Percentiles rank a stretch among this genome's conserved stretches.
Evolutionary conservation across 768 basidiomycete genomes (phyloP).

Genomic region (Gelatoporia subvermispora): DNA sequence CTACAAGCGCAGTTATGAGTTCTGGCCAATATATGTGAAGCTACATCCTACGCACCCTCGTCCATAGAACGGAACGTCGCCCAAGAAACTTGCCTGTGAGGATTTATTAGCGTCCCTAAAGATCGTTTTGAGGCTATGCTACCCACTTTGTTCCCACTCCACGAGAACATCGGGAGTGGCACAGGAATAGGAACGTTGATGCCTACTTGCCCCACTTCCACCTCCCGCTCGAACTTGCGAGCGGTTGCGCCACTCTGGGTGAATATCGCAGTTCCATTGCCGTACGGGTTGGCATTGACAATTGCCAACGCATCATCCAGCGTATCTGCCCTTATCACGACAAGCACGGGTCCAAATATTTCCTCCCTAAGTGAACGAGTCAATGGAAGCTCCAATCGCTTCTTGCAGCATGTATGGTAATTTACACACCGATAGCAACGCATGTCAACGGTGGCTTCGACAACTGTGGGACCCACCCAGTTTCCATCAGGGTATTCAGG

Average conservation of each 20-base stretch:
- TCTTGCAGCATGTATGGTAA: not conserved
- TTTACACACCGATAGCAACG: slow-evolving; percentile 72
- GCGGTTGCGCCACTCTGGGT: slow-evolving; percentile 95
- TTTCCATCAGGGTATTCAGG: slow-evolving; percentile 82
- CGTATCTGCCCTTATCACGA: slow-evolving; percentile 72
- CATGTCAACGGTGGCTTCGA: slow-evolving; percentile 82
- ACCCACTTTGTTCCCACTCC: slow-evolving; percentile 86
- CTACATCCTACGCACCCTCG: slow-evolving; percentile 48
- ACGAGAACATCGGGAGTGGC: slow-evolving; percentile 91
- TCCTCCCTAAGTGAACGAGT: slow-evolving; percentile 72
- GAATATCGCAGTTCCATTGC: slow-evolving; percentile 94
- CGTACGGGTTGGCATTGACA: slow-evolving; percentile 86
- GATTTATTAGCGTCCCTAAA: slow-evolving; percentile 1
- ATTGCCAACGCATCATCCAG: slow-evolving; percentile 88
- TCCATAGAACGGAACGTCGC: slow-evolving; percentile 90
- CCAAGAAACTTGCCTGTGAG: slow-evolving; percentile 62
- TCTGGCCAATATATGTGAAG: not conserved
- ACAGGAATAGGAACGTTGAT: slow-evolving; percentile 93
- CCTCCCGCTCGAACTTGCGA: slow-evolving; percentile 82
- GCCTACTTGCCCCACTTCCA: slow-evolving; percentile 91
- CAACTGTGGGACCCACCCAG: slow-evolving; percentile 89
- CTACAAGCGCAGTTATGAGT: slow-evolving; percentile 29
- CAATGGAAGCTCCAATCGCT: not conserved
- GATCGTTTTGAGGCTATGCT: not conserved
- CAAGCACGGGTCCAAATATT: slow-evolving; percentile 90